Evolutionary conservation across 352 stramenopile genomes (phyloP), one percentile per base, ranked within the genome.

Genomic region (Pseudoperonospora humuli): DNA sequence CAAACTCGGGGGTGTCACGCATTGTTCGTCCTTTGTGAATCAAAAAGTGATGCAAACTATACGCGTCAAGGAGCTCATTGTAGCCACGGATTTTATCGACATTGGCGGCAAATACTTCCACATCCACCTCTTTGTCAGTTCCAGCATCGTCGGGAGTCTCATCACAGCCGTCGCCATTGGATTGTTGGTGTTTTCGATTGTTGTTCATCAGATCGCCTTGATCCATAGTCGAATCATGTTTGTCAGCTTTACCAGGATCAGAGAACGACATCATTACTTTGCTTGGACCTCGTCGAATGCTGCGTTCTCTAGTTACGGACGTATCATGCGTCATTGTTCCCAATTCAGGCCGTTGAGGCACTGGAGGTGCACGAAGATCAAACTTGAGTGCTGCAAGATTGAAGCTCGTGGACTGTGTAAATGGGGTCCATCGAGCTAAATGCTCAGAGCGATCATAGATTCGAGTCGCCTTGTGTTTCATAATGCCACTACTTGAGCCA

Each of bases 31-130:
- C 86, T 40, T 94, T 85, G 49, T 88, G 80, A 48, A 96, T 95
- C 46, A 91, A 70, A 53, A 96, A 95, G 94, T n/a, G 77, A 35
- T 96, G 81, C 13, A 95, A 55, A 18, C 72, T 86, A 61, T 86
- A 85, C 11, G 70, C 66, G 53, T 88, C 79, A 28, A 89, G 46
- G 11, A 89, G 67, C 31, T 87, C 74, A 37, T 85, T 87, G 67
- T 88, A 91, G 14, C 74, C 74, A 29, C 76, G 74, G 29, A 89
- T 78, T 49, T 88, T 87, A 14, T n/a, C n/a, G n/a, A n/a, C n/a
- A n/a, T n/a, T n/a, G n/a, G n/a, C n/a, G n/a, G n/a, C n/a, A n/a
- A n/a, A n/a, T n/a, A n/a, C n/a, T n/a, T n/a, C n/a, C n/a, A n/a
- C n/a, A n/a, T n/a, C n/a, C n/a, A n/a, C n/a, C 83, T 64, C 49